A percentile compares a stretch with the other conserved stretches of the same genome.
Conservation (phyloP, 208 protist genomes). For the Leishmania mexicana region DNA sequence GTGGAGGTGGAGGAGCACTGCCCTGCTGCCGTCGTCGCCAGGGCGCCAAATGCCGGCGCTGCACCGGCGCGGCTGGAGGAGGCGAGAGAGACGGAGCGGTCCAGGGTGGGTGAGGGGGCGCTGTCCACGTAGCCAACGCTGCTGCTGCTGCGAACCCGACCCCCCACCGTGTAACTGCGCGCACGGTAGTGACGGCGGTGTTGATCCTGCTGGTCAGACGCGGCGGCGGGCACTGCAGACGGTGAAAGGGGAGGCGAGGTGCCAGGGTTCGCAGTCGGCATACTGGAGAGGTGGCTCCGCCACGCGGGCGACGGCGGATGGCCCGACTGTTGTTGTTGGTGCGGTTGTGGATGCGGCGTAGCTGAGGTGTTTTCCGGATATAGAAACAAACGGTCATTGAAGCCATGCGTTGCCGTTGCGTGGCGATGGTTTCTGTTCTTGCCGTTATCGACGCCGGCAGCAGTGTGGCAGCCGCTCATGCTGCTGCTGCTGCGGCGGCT, state of each 20-base stretch:
- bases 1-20: neutral
- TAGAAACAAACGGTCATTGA: neutral
- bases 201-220: neutral
- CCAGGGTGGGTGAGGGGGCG: constrained; percentile 6
- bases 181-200: constrained; percentile 6
- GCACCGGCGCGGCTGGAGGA: constrained; percentile 1
- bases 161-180: constrained; percentile 21
- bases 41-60: neutral
- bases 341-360: neutral
- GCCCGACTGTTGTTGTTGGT: neutral
- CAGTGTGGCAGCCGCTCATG: constrained; percentile 5
- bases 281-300: neutral
- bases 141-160: neutral
- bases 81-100: constrained; percentile 3
- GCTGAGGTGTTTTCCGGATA: neutral
- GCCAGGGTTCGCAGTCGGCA: neutral
- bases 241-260: neutral
- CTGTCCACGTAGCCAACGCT: neutral
- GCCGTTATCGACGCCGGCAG: neutral
- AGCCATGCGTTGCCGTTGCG: neutral
- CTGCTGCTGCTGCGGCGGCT: constrained; percentile 14
- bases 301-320: neutral
- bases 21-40: neutral
- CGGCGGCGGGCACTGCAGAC: neutral
- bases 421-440: neutral